Evolutionary conservation across 768 basidiomycete genomes (phyloP), one percentile per base, ranked within the genome.

Genomic region (Dioszegia aurantiaca): DNA sequence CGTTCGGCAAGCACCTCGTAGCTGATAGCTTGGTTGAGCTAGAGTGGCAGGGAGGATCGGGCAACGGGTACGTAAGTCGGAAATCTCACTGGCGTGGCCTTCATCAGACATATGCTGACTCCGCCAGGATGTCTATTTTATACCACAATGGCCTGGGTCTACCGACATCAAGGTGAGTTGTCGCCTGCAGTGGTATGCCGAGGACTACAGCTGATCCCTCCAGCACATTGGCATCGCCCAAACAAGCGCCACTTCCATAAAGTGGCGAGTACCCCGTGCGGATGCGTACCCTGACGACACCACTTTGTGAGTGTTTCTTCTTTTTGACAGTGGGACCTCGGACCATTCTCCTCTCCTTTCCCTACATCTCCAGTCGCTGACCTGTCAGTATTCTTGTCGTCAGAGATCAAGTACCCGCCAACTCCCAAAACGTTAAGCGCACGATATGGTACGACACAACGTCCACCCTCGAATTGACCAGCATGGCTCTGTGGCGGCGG

Each of bases 91-190:
- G 33, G 33, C 33, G 9, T 1, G 9, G 51, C n/a, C n/a, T n/a
- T n/a, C n/a, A n/a, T n/a, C n/a, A n/a, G 27, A 27, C 37, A 24
- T 40, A 9, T 8, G 37, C 51, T 53, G 51, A 53, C 23, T 11
- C 4, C 3, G 2, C 2, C 24, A 55, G 41, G 54, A 55, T 43
- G 54, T 55, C 43, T 55, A 55, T 45, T 55, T 43, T 55, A 44
- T 55, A 31, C 54, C 54, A 8, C 41, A 55, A 39, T 55, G 54
- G 54, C 51, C 51, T 53, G 51, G 51, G 51, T 10, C 11, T 40
- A 27, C 19, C 36, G 36, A 53, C 51, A 39, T 40, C 37, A 26
- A 53, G 33, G 33, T 33, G 33, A 33, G 33, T 14, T n/a, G n/a
- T 33, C 33, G 14, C 14, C 33, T 6, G 33, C 33, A 14, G 8